Conservation (phyloP, 257 asterid genomes). For the Cordia subcordata region DNA sequence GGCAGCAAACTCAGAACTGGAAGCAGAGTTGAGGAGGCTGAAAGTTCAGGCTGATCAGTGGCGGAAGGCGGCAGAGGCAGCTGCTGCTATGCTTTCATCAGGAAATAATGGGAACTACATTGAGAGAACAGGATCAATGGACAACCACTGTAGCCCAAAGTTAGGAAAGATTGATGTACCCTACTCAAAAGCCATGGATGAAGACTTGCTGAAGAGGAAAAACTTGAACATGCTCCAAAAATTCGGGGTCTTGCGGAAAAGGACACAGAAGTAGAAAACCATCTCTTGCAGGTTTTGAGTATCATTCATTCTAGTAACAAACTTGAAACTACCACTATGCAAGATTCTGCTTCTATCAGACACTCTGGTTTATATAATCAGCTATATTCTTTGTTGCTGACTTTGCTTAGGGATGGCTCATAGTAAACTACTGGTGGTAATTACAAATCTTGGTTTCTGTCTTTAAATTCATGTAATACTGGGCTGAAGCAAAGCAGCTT, state of each 20-base stretch:
- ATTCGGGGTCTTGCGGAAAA: slow-evolving; percentile 83
- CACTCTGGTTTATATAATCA: neutral
- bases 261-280: slow-evolving; percentile 53
- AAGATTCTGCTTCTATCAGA: neutral
- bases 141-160: slow-evolving; percentile 51
- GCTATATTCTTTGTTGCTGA: neutral
- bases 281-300: neutral
- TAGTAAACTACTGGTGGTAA: neutral
- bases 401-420: neutral
- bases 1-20: slow-evolving; percentile 69
- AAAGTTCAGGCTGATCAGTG: slow-evolving; percentile 95
- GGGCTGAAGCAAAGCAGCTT: no score
- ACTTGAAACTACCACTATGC: neutral
- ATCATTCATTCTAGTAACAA: neutral
- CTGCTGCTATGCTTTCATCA: slow-evolving; percentile 74
- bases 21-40: slow-evolving; percentile 63
- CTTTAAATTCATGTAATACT: neutral
- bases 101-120: slow-evolving; percentile 63
- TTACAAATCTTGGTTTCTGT: neutral
- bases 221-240: slow-evolving; percentile 69
- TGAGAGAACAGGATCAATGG: slow-evolving; percentile 82
- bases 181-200: slow-evolving; percentile 61
- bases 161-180: slow-evolving; percentile 49
- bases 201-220: slow-evolving; percentile 71
- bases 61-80: slow-evolving; percentile 98